These are phyloP conservation scores for Aspergillus ustus DNA, from an alignment of 2,329 filamentous ascomycete species.

Conservation along the genomic window DNA sequence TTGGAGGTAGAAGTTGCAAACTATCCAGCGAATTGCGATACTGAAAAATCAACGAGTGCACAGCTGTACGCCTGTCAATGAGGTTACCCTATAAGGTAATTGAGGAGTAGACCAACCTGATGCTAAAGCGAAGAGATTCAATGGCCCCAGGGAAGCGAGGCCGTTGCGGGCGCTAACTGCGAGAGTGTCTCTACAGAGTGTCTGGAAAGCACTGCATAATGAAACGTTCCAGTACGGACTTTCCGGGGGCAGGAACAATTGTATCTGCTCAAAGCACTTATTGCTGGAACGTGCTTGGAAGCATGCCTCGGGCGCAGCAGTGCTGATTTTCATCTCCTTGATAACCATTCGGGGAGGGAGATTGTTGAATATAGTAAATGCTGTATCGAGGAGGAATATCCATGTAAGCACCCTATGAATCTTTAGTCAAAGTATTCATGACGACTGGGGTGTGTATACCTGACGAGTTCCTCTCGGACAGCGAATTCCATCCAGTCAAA, in stretches of 20 bases:
- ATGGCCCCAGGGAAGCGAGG: slow-evolving; percentile 26
- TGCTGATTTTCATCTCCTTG: slow-evolving; percentile 45
- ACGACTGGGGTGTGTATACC: slow-evolving; percentile 18
- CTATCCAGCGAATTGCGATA: slow-evolving; percentile 39
- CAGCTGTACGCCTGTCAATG: slow-evolving; percentile 1
- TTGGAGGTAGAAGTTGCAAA: slow-evolving; percentile 32
- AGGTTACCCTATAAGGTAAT: rapidly evolving
- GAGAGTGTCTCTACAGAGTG: slow-evolving; percentile 24
- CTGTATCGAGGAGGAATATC: slow-evolving; percentile 45
- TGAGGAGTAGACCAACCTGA: slow-evolving; percentile 21
- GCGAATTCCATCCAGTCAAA: slow-evolving; percentile 42
- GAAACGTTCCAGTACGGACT: slow-evolving; percentile 27
- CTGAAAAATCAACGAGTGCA: slow-evolving; percentile 42
- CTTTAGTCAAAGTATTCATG: neutral
- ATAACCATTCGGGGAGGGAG: slow-evolving; percentile 46
- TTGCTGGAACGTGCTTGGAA: slow-evolving; percentile 42
- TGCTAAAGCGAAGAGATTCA: slow-evolving; percentile 34
- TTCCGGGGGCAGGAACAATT: slow-evolving; percentile 18
- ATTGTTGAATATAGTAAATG: slow-evolving; percentile 50
- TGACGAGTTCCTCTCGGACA: slow-evolving; percentile 41
- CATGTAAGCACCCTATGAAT: slow-evolving; percentile 33
- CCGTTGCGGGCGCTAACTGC: slow-evolving; percentile 13
- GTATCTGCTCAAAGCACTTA: slow-evolving; percentile 32
- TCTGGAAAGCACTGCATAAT: slow-evolving; percentile 26
- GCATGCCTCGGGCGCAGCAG: slow-evolving; percentile 42